These are phyloP conservation scores for Arthroderma sp. DNA, from an alignment of 2,329 filamentous ascomycete species.

Conservation along the genomic window DNA sequence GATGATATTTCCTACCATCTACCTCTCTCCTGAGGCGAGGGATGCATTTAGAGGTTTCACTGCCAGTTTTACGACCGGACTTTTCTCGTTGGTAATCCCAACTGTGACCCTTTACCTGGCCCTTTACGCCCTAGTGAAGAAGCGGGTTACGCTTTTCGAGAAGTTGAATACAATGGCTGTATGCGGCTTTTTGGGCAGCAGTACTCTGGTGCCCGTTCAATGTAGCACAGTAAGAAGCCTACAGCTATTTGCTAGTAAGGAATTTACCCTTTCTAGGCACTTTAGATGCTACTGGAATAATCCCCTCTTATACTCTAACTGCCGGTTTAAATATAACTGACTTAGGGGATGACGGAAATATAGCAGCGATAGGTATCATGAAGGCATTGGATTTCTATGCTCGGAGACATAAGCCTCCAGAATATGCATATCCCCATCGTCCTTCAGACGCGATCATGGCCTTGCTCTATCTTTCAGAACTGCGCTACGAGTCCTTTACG, in stretches of 20 bases:
- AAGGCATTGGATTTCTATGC: conserved; percentile 30
- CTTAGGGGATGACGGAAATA: conserved; percentile 9
- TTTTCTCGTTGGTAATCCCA: conserved; percentile 9
- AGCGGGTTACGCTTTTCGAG: conserved; percentile 5
- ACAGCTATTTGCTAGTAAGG: conserved; percentile 23
- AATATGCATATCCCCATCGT: conserved; percentile 17
- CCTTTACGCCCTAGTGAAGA: conserved; percentile 10
- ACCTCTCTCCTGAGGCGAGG: conserved; percentile 6
- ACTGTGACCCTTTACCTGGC: conserved; percentile 11
- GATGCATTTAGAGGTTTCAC: conserved; percentile 5
- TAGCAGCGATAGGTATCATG: conserved; percentile 27
- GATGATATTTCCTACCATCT: conserved; percentile 2
- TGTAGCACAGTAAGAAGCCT: conserved; percentile 20
- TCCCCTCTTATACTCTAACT: not conserved
- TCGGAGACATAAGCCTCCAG: conserved; percentile 21
- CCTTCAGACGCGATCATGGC: conserved; percentile 19
- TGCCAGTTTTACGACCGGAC: conserved; percentile 3
- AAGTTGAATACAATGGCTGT: conserved; percentile 7
- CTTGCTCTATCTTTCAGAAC: conserved; percentile 26
- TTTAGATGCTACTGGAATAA: not conserved
- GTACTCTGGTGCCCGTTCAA: conserved; percentile 18
- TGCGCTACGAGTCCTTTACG: conserved; percentile 32
- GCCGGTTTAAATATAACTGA: not conserved
- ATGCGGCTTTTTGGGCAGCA: conserved; percentile 7
- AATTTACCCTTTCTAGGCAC: not conserved